phyloP scores from a whole-genome alignment of 2,329 filamentous ascomycete species.

The Arthrinium puccinioides region DNA sequence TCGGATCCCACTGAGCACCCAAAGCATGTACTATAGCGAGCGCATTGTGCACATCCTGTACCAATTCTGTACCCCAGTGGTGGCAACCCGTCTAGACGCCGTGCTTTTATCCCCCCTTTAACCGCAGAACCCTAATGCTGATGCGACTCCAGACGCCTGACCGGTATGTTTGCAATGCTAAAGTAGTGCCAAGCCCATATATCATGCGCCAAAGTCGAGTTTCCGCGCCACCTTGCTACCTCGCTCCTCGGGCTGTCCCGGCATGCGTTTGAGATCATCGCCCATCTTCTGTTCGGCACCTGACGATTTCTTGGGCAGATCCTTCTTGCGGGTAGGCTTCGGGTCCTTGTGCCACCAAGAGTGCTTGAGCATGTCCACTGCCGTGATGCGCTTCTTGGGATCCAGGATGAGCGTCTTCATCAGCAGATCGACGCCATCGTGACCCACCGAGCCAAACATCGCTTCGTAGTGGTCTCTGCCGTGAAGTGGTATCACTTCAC shows the following conservation, averaged over 20 bases:
- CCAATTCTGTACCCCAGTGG: constrained; percentile 3
- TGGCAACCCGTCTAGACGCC: background rate
- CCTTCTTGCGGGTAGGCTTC: constrained; percentile 71
- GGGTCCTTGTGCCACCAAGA: constrained; percentile 82
- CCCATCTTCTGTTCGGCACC: constrained; percentile 64
- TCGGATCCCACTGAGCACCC: background rate
- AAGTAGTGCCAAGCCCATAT: no score
- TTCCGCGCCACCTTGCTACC: constrained; percentile 74
- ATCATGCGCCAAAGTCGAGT: constrained; percentile 62
- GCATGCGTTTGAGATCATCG: constrained; percentile 72
- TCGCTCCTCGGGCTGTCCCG: constrained; percentile 62
- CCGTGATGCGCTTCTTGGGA: constrained; percentile 76
- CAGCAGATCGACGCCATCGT: constrained; percentile 79
- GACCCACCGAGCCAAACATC: constrained; percentile 73
- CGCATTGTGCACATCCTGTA: constrained; percentile 6
- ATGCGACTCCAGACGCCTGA: constrained; percentile 2
- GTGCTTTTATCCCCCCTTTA: background rate
- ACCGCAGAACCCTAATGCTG: background rate
- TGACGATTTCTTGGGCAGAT: constrained; percentile 68
- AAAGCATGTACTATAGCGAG: no score
- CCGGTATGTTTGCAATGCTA: no score
- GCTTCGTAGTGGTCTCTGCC: constrained; percentile 66
- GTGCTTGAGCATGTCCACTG: constrained; percentile 71
- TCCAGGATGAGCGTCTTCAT: constrained; percentile 81
- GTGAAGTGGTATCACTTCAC: constrained; percentile 51